Evolutionary conservation across 768 basidiomycete species (phyloP).

Genomic region (Glaciozyma martinii): DNA sequence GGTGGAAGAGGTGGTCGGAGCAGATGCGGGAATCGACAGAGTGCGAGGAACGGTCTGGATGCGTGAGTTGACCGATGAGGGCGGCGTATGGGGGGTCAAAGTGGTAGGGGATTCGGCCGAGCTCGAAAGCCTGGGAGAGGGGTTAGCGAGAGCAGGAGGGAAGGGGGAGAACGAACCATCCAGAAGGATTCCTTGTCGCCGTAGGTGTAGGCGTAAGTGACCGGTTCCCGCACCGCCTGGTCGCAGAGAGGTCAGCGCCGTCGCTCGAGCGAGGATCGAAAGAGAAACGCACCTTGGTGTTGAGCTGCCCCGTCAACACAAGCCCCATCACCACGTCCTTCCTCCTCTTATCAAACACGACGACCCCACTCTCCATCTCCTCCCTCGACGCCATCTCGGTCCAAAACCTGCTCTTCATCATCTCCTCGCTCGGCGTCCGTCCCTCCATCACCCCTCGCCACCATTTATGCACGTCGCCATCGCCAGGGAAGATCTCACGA

Average conservation of each 20-base stretch:
- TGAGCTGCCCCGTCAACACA: slow-evolving; percentile 21
- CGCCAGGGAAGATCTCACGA: slow-evolving; percentile 24
- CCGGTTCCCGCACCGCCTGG: slow-evolving; percentile 17
- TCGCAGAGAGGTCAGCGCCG: no score
- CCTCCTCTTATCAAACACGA: slow-evolving; percentile 28
- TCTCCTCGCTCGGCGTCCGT: slow-evolving; percentile 13
- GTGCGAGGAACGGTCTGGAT: slow-evolving; percentile 20
- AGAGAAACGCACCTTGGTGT: slow-evolving; percentile 4
- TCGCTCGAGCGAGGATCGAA: background rate
- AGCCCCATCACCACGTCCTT: slow-evolving; percentile 14
- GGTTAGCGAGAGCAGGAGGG: no score
- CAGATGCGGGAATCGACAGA: slow-evolving; percentile 19
- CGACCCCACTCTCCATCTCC: slow-evolving; percentile 31
- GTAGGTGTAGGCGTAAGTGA: slow-evolving; percentile 18
- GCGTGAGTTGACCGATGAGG: slow-evolving; percentile 30
- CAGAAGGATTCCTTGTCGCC: slow-evolving; percentile 32
- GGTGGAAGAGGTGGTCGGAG: background rate
- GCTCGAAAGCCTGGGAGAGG: slow-evolving; percentile 14
- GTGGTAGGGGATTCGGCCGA: slow-evolving; percentile 2
- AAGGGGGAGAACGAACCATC: no score
- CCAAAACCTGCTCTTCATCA: slow-evolving; percentile 18
- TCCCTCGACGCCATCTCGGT: slow-evolving; percentile 20
- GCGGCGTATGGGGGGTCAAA: background rate
- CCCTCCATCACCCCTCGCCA: slow-evolving; percentile 22
- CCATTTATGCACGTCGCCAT: slow-evolving; percentile 30